phyloP scores from a whole-genome alignment of 805 yeast genomes.

The Lipomyces lipofer region DNA sequence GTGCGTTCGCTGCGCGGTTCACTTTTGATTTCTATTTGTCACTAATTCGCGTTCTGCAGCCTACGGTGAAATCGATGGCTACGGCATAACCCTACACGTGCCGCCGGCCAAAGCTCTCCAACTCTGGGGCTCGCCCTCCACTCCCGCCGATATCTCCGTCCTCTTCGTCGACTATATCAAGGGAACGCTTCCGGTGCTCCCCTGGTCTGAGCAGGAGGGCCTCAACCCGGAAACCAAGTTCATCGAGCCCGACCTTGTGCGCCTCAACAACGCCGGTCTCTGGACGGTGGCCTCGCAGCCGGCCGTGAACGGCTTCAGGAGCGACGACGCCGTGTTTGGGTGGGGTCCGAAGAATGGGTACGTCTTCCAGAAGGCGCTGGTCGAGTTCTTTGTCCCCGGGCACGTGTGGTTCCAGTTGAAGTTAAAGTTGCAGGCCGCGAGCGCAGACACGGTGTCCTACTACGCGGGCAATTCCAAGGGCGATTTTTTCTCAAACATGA shows the following conservation, averaged over 20 bases:
- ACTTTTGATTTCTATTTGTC: background rate
- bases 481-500: conserved; percentile 60
- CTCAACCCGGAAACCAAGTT: conserved; percentile 86
- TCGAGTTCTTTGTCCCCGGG: conserved; percentile 81
- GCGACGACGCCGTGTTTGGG: conserved; percentile 87
- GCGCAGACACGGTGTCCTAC: conserved; percentile 59
- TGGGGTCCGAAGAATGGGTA: conserved; percentile 95
- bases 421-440: conserved; percentile 49
- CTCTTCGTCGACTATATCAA: conserved; percentile 68
- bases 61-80: conserved; percentile 96
- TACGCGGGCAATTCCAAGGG: conserved; percentile 69
- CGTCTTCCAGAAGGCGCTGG: conserved; percentile 90
- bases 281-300: conserved; percentile 97
- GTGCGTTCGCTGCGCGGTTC: conserved; percentile 71
- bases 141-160: conserved; percentile 57
- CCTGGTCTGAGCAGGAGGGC: conserved; percentile 83
- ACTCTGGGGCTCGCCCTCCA: conserved; percentile 82
- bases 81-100: conserved; percentile 87
- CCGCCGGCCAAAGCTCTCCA: conserved; percentile 66
- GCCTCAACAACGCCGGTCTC: conserved; percentile 64
- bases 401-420: conserved; percentile 65
- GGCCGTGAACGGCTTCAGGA: conserved; percentile 74
- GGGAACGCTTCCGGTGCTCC: conserved; percentile 71
- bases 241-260: conserved; percentile 86
- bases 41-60: conserved; percentile 66